Evolutionary conservation across 2,329 filamentous ascomycete species (phyloP).

Genomic region (Nemania abortiva): DNA sequence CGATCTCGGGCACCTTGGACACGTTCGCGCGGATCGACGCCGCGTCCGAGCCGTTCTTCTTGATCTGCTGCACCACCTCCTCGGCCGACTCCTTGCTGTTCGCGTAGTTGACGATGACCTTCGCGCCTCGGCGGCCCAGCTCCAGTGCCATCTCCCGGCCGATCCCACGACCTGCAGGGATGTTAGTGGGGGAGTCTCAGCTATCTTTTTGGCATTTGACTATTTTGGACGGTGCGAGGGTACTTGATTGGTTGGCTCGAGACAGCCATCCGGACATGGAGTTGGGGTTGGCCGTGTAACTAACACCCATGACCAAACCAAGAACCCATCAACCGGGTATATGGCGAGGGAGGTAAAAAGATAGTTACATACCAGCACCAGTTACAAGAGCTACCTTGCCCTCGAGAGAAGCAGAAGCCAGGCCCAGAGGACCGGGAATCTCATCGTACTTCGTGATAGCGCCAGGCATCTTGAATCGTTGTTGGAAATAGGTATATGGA

Average conservation of each 20-base stretch:
- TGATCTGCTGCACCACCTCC: slow-evolving; percentile 74
- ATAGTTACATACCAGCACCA: slow-evolving; percentile 54
- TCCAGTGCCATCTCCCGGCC: slow-evolving; percentile 75
- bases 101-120: slow-evolving; percentile 76
- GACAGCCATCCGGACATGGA: slow-evolving; percentile 42
- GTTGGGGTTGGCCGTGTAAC: slow-evolving; percentile 42
- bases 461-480: slow-evolving; percentile 52
- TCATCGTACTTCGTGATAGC: slow-evolving; percentile 53
- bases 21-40: slow-evolving; percentile 77
- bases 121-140: slow-evolving; percentile 73
- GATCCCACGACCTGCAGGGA: slow-evolving; percentile 69
- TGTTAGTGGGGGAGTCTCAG: slow-evolving; percentile 30
- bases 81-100: slow-evolving; percentile 74
- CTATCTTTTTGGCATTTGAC: slow-evolving; percentile 24
- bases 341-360: too few species aligned
- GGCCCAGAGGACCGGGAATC: slow-evolving; percentile 55
- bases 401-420: slow-evolving; percentile 55
- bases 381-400: slow-evolving; percentile 56
- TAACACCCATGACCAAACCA: not conserved
- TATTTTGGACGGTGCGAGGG: slow-evolving; percentile 5
- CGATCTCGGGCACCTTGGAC: slow-evolving; percentile 72
- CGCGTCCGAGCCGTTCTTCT: slow-evolving; percentile 71
- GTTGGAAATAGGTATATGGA: slow-evolving; percentile 2
- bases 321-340: not conserved
- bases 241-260: slow-evolving; percentile 31